These are phyloP conservation scores for Podaxis pistillaris DNA, from an alignment of 768 basidiomycete genomes.

Conservation along the genomic window DNA sequence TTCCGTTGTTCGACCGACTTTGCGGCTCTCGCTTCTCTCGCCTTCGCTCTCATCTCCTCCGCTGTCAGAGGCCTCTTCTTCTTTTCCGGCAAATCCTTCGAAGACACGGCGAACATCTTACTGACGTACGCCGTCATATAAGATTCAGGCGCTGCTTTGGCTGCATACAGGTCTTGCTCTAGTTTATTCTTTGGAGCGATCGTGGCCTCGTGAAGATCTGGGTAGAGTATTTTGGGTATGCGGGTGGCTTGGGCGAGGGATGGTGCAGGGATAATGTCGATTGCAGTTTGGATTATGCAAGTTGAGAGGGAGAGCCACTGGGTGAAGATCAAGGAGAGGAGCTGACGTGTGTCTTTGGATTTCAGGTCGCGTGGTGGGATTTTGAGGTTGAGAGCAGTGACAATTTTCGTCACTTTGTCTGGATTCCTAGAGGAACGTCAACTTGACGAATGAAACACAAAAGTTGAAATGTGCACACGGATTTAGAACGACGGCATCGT, in stretches of 20 bases:
- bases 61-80: constrained; percentile 75
- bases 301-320: constrained; percentile 97
- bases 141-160: constrained; percentile 55
- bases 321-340: constrained; percentile 84
- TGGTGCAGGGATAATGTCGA: constrained; percentile 93
- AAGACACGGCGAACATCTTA: constrained; percentile 96
- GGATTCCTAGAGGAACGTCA: constrained; percentile 59
- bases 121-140: constrained; percentile 85
- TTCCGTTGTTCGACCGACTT: constrained; percentile 21
- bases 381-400: constrained; percentile 76
- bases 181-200: constrained; percentile 71
- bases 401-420: constrained; percentile 88
- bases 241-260: constrained; percentile 75
- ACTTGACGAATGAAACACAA: constrained; percentile 1
- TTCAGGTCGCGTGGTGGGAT: constrained; percentile 87
- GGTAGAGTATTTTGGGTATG: constrained; percentile 90
- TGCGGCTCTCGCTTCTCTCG: constrained; percentile 49
- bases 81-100: constrained; percentile 80
- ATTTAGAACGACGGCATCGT: constrained; percentile 84
- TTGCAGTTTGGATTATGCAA: constrained; percentile 85
- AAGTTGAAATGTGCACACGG: constrained; percentile 59
- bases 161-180: constrained; percentile 80
- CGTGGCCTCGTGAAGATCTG: constrained; percentile 61
- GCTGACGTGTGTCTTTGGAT: constrained; percentile 83
- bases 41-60: constrained; percentile 76